A percentile compares a stretch with the other conserved stretches of the same genome.
Conservation (phyloP, 2,329 filamentous ascomycete genomes). For the Onygena corvina region DNA sequence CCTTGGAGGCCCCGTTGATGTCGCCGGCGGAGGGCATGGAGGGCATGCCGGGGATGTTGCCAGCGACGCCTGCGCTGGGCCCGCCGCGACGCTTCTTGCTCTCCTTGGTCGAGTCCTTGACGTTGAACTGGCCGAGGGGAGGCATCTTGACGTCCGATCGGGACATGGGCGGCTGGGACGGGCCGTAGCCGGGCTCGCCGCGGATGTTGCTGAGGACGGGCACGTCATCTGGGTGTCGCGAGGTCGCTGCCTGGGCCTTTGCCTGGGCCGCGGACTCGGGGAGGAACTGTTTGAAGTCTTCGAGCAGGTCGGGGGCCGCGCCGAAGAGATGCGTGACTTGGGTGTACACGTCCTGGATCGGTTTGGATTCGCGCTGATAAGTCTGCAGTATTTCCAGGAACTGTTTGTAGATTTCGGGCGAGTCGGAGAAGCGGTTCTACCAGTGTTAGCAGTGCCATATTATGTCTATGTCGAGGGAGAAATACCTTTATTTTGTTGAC, state of each 20-base stretch:
- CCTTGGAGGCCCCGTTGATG: constrained; percentile 24
- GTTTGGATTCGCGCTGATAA: constrained; percentile 94
- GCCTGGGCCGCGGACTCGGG: constrained; percentile 72
- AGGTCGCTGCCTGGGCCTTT: constrained; percentile 47
- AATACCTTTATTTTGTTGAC: constrained; percentile 98
- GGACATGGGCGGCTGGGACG: constrained; percentile 40
- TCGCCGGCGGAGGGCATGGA: constrained; percentile 23
- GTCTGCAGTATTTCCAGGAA: constrained; percentile 97
- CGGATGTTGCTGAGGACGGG: constrained; percentile 54
- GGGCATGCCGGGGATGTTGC: constrained; percentile 21
- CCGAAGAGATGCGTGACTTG: constrained; percentile 93
- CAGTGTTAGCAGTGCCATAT: not conserved
- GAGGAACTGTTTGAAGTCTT: constrained; percentile 97
- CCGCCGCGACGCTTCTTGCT: constrained; percentile 72
- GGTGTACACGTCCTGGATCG: constrained; percentile 94
- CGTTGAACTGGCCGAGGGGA: constrained; percentile 86
- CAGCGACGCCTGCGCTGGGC: constrained; percentile 31
- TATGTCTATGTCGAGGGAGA: not conserved
- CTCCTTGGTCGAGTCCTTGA: constrained; percentile 72
- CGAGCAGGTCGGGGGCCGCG: constrained; percentile 81
- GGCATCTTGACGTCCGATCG: constrained; percentile 58
- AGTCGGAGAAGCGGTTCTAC: constrained; percentile 89
- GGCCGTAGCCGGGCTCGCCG: constrained; percentile 38
- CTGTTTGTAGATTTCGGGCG: constrained; percentile 98
- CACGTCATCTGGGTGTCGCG: constrained; percentile 54